Percentiles rank a stretch among this genome's conserved stretches.
Conservation (phyloP, 345 rosid genomes). For the Citrus australasica region DNA sequence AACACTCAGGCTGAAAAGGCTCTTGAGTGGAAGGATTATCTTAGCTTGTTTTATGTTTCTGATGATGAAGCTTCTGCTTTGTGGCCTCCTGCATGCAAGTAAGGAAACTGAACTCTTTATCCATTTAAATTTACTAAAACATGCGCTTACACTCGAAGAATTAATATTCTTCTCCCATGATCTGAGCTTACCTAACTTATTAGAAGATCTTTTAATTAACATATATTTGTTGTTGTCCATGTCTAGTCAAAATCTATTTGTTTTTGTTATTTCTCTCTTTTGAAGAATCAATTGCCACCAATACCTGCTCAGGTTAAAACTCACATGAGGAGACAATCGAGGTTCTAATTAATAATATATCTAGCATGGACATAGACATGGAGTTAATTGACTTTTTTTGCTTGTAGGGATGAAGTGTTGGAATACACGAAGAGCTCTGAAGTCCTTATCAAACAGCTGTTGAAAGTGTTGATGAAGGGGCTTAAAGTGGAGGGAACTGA, state of each 20-base stretch:
- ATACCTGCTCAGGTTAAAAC: too few species aligned
- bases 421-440: constrained; percentile 43
- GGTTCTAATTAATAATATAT: too few species aligned
- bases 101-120: neutral
- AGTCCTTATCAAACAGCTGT: constrained; percentile 31
- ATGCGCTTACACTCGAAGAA: too few species aligned
- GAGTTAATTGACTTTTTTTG: neutral
- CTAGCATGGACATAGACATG: too few species aligned
- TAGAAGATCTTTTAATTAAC: too few species aligned
- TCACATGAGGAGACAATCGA: too few species aligned
- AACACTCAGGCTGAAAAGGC: constrained; percentile 44
- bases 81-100: constrained; percentile 51
- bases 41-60: constrained; percentile 45
- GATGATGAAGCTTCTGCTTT: constrained; percentile 39
- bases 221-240: too few species aligned
- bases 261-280: too few species aligned
- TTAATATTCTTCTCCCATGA: too few species aligned
- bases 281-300: too few species aligned
- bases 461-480: constrained; percentile 34
- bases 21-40: constrained; percentile 59
- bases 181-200: too few species aligned
- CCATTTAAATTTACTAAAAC: neutral
- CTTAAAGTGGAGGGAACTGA: constrained; percentile 36
- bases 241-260: too few species aligned
- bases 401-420: constrained; percentile 33